Percentiles rank a stretch among this genome's conserved stretches.
Evolutionary conservation across 176 grass and related monocot genomes (phyloP).

Genomic region (Aegilops longissima): DNA sequence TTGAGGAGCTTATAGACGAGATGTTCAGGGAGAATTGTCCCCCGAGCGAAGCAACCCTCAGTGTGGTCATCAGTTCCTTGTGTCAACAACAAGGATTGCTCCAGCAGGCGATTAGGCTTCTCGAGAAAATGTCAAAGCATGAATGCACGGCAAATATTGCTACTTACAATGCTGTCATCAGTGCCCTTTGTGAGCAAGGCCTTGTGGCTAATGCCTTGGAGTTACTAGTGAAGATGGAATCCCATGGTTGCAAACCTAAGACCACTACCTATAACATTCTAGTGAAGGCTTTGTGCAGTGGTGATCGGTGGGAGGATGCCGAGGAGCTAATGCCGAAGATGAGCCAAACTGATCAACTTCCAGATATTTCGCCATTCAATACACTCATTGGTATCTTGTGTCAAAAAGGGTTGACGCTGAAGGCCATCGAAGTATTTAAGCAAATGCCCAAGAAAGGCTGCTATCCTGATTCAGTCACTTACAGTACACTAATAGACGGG

Average conservation of each 20-base stretch:
- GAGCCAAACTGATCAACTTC: constrained; percentile 16
- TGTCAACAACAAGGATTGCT: constrained; percentile 51
- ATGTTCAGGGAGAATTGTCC: constrained; percentile 56
- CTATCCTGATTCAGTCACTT: constrained; percentile 54
- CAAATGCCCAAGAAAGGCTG: constrained; percentile 54
- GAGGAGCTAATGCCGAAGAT: constrained; percentile 26
- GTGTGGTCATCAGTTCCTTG: constrained; percentile 55
- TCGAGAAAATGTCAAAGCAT: constrained; percentile 62
- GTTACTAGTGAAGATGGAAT: constrained; percentile 49
- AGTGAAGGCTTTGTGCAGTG: constrained; percentile 47
- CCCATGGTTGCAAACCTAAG: constrained; percentile 60
- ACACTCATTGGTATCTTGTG: constrained; percentile 57
- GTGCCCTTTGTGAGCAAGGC: constrained; percentile 59
- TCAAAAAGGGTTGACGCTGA: constrained; percentile 45
- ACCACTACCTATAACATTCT: constrained; percentile 63
- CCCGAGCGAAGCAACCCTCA: constrained; percentile 51
- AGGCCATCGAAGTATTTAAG: constrained; percentile 50
- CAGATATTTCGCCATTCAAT: constrained; percentile 53
- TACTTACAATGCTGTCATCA: constrained; percentile 60
- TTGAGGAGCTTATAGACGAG: constrained; percentile 40
- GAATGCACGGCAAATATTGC: constrained; percentile 45
- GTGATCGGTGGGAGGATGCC: constrained; percentile 28
- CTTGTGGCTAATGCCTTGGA: constrained; percentile 52
- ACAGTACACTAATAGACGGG: constrained; percentile 54
- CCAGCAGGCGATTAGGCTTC: constrained; percentile 28